Evolutionary conservation across 1,284 basidiomycete species (phyloP), one percentile per base, ranked within the genome.

Genomic region (Stereum hirsutum): DNA sequence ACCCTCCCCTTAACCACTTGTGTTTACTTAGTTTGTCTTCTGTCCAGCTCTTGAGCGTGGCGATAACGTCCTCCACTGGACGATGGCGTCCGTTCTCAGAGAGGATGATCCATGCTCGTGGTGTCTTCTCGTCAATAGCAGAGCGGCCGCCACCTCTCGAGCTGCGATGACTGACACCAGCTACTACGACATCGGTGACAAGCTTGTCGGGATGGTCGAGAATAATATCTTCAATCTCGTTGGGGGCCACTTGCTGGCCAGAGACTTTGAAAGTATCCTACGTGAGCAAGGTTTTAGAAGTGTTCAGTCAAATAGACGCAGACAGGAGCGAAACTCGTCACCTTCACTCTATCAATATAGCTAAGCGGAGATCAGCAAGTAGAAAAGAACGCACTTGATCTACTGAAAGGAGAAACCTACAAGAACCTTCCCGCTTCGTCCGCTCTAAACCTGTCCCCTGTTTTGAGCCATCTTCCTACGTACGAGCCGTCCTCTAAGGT

Each of bases 391-490:
- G n/a, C n/a, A n/a, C n/a, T n/a, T n/a, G n/a, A n/a, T n/a, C n/a
- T n/a, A n/a, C n/a, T n/a, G n/a, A n/a, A n/a, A n/a, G n/a, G 37
- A 25, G 34, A 39, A n/a, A 63, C 78, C 32, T 49, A 86, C 83
- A 72, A 86, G 54, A 86, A 74, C 42, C 72, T 68, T 0, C 74
- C 76, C 6, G 75, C 63, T 47, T 67, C 65, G 48, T 81, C 72
- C 6, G 74, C 72, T 31, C 69, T 65, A 54, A 87, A 80, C 44
- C 68, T 64, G 57, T 89, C 85, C 1, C 86, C 86, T 0, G 84
- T 88, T 41, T 64, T 65, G 24, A 89, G 52, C 86, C 85, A 89
- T n/a, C n/a, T n/a, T n/a, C n/a, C n/a, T n/a, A n/a, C n/a, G n/a
- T n/a, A n/a, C n/a, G n/a, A n/a, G 14, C 81, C 84, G 44, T 68